Conservation (phyloP, 2,329 filamentous ascomycete species). For the Metarhizium guizhouense region DNA sequence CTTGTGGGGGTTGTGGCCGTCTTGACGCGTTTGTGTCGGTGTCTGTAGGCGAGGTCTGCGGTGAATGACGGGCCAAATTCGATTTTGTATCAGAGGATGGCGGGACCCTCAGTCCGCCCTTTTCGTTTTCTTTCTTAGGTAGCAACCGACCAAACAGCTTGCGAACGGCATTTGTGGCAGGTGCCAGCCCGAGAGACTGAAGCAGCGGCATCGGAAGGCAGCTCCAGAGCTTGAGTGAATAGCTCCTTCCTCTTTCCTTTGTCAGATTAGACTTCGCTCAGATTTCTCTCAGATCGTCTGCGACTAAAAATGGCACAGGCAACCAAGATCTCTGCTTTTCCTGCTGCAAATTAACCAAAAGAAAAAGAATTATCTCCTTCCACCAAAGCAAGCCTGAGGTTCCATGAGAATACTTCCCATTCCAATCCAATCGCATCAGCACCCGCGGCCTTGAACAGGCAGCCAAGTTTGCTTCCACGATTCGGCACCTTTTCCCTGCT, state of each 20-base stretch:
- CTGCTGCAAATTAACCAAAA: background rate
- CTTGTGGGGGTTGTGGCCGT: background rate
- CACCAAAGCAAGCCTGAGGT: too few species aligned
- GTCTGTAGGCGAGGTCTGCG: conserved; percentile 1
- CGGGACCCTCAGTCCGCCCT: background rate
- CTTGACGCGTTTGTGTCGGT: conserved; percentile 1
- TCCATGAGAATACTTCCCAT: background rate
- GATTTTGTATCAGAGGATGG: background rate
- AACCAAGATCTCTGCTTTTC: background rate
- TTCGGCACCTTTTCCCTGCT: too few species aligned
- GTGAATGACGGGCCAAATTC: background rate
- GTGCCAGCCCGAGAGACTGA: conserved; percentile 20
- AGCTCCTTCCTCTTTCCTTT: background rate
- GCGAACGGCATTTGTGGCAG: conserved; percentile 21
- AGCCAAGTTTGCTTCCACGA: background rate
- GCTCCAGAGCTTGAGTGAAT: background rate
- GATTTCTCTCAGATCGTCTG: background rate
- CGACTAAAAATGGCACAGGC: background rate
- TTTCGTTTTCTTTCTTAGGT: conserved; percentile 10
- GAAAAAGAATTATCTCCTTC: too few species aligned
- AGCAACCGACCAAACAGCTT: conserved; percentile 20
- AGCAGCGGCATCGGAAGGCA: conserved; percentile 15
- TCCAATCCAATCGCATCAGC: background rate
- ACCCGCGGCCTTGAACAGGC: background rate
- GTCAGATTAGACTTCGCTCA: background rate